Base-by-base conservation (phyloP, 129 eudicot species). In the Arctium minus region DNA sequence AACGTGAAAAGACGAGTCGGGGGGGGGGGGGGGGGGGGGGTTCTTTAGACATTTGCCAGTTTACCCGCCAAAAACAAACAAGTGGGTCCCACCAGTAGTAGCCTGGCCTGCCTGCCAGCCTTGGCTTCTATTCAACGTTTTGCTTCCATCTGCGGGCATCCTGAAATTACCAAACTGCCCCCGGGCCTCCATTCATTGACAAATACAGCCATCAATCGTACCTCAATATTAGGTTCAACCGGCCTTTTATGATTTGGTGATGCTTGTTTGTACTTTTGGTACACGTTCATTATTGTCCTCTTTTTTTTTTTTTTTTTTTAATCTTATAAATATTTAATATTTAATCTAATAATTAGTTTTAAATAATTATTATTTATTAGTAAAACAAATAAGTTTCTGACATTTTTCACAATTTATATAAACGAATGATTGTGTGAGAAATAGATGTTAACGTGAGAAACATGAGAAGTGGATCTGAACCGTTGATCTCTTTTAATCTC, bases 121-220 rank as follows among this genome's bases (percentile, higher is more conserved):
- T 5, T 72, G 79, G 71, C 73, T 27, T 64, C 12, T n/a, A 81
- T 74, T 65, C 69, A 74, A 82, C 36, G 44, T 74, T 81, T 81
- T 74, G 80, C 40, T 69, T 74, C 48, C 67, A 30, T 56, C 32
- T 1, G 33, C 46, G 53, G 73, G 42, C 22, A 81, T 27, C 74
- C 74, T 15, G 17, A 35, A 40, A 10, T 79, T 74, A 79, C 82
- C 85, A 39, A 9, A 8, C 68, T 44, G 50, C 50, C 50, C 36
- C 71, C 6, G 70, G 12, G 71, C 85, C 70, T 67, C 75, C 76
- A 31, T 82, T 76, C 31, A 67, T 76, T 82, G 86, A 82, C 86
- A 82, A 82, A 82, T 68, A 62, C 72, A 17, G 50, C 74, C 17
- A 65, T 36, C 50, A 10, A 74, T 74, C 80, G 65, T 48, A 11